Base-by-base conservation (phyloP, 2,329 filamentous ascomycete species). In the Periconia sp. region DNA sequence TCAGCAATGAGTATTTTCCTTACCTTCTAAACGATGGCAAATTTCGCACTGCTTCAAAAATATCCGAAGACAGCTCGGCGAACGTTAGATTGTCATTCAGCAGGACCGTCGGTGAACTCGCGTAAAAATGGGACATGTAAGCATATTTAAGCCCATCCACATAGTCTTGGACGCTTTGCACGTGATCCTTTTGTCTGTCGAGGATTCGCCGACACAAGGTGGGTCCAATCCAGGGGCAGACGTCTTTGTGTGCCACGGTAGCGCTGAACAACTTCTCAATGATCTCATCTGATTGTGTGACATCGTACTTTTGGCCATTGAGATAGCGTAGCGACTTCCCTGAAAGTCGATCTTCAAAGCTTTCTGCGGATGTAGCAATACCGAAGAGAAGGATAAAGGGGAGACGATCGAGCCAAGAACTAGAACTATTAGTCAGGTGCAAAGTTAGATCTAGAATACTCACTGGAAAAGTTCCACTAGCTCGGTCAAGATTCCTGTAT, bases 51-150 rank as follows among this genome's bases (percentile, higher is more conserved):
- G 86, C 84, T 53, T 89, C 82, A 6, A 87, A 66, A 52, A 89
- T 85, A 46, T 86, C 80, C 1, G 72, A 57, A 36, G 86, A 77
- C 1, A 89, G 51, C 3, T 73, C 54, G 7, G 63, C 45, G 28
- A 62, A 53, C 4, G 58, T 30, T 4, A 75, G 33, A 10, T 55
- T 52, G 1, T 73, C 41, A 11, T 72, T 71, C 8, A 84, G 68
- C 23, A 92, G 77, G 4, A 89, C 66, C 48, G 84, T 89, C 3
- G 91, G 73, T 1, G 86, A 82, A 55, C 91, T 92, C 26, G 86
- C 87, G 56, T 89, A 92, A 61, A 89, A 92, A 64, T 91, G 87
- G 43, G 86, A 89, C 88, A 95, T 92, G 62, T 91, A 90, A 1
- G 86, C 83, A 69, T 92, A 94, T 81, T 89, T 65, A 2, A 91